phyloP scores from a whole-genome alignment of 75 land plant species.

The Selaginella tamariscina region DNA sequence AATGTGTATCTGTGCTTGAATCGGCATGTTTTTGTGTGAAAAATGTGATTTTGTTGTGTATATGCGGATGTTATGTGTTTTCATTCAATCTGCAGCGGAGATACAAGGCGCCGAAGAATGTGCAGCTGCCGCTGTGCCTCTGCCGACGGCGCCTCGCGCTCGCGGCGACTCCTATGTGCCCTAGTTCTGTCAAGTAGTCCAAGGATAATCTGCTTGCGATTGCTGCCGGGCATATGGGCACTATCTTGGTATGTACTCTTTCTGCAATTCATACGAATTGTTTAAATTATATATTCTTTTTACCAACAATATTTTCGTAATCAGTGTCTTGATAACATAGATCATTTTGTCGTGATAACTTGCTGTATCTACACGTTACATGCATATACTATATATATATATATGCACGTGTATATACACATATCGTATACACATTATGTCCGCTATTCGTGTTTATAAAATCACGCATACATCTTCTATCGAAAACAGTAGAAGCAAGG shows the following conservation, averaged over 20 bases:
- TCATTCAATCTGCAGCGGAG: slow-evolving; percentile 30
- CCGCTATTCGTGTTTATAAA: no score
- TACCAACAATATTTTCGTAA: background rate
- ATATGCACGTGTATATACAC: no score
- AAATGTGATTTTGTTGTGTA: slow-evolving; percentile 28
- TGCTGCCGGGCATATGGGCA: slow-evolving; percentile 68
- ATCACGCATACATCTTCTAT: no score
- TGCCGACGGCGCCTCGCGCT: slow-evolving; percentile 15
- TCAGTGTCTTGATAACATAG: background rate
- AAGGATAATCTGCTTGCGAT: slow-evolving; percentile 76
- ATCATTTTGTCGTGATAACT: no score
- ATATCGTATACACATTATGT: no score
- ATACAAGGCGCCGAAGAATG: background rate
- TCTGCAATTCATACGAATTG: background rate
- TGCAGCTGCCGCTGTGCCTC: slow-evolving; percentile 14
- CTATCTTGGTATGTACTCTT: slow-evolving; percentile 49
- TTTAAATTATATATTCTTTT: background rate
- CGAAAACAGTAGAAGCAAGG: no score
- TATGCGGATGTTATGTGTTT: slow-evolving; percentile 22
- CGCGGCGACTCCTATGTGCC: slow-evolving; percentile 30
- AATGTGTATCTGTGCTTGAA: no score
- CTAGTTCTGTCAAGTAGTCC: slow-evolving; percentile 73
- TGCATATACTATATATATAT: no score
- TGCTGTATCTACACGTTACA: no score
- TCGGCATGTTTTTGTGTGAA: no score